Percentiles rank a stretch among this genome's conserved stretches.
These are phyloP conservation scores for Dendrocalamus sinicus DNA, from an alignment of 176 grass and related monocot species.

Conservation along the genomic window DNA sequence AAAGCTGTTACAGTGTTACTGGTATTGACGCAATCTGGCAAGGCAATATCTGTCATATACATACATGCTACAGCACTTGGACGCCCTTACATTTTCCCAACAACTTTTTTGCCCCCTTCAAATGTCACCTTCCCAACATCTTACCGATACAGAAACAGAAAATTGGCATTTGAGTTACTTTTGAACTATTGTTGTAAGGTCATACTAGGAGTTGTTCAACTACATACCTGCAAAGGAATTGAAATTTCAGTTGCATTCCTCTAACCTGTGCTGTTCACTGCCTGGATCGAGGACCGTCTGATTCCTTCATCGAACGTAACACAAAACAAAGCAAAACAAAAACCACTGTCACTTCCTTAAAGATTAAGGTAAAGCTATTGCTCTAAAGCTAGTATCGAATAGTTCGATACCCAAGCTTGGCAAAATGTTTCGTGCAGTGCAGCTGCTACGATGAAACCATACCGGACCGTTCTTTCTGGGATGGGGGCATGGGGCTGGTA, in stretches of 20 bases:
- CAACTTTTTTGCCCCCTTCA: not conserved
- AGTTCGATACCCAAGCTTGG: not conserved
- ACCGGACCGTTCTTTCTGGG: no score
- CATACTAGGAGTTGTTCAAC: conserved; percentile 8
- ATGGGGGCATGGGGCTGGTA: no score
- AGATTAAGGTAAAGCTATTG: not conserved
- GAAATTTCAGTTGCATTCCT: not conserved
- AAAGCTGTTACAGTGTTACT: not conserved
- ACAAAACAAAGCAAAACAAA: no score
- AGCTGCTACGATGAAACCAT: no score
- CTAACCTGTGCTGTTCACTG: not conserved
- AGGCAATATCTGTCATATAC: not conserved
- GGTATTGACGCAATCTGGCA: not conserved
- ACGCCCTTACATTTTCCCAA: not conserved
- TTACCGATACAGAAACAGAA: conserved; percentile 6
- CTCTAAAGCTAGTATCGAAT: not conserved
- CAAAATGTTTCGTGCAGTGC: no score
- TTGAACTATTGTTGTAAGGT: not conserved
- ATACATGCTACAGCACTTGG: conserved; percentile 1
- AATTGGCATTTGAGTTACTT: conserved; percentile 5
- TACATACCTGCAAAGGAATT: not conserved
- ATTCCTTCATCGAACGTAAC: not conserved
- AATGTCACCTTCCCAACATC: not conserved
- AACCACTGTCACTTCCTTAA: not conserved
- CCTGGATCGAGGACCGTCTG: no score